Evolutionary conservation across 2,329 filamentous ascomycete species (phyloP), one percentile per base, ranked within the genome.

Genomic region (Aureobasidium leucospermi): DNA sequence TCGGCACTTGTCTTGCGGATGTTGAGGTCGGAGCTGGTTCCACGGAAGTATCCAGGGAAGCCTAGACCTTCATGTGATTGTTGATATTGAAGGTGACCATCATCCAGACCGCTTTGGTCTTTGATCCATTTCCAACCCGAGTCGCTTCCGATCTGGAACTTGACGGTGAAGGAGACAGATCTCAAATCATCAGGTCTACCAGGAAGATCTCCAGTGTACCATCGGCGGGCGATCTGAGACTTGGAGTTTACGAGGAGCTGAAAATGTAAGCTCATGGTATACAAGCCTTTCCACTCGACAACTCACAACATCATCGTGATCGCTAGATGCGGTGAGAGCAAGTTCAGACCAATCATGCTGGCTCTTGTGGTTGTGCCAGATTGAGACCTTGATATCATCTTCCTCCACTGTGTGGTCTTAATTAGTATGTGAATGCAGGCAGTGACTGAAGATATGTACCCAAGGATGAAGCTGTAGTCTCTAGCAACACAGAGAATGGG

Each of bases 61-160:
- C 79, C 71, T 15, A 79, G 67, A 0, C 67, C 62, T 2, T 73
- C 19, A 58, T 65, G 63, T 52, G 67, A 68, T 45, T 65, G 65
- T 65, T 79, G 78, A 62, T 85, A 75, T 58, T 88, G 72, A 15
- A 89, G 72, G 13, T 78, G 74, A 4, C 88, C 89, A 67, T 93
- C 88, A 13, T 75, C 76, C 2, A 83, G 72, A 1, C 81, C 82
- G 58, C 83, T 81, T 61, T 84, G 81, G 64, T 90, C 83, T 61
- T 83, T 82, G 38, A 83, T 80, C 88, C 88, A 92, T 67, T 79
- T 82, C 89, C 89, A 93, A 1, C 78, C 73, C 31, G 81, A 74
- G 23, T 78, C 69, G 29, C 72, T 67, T 4, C 70, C 71, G 49
- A 78, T 74, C 29, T 87, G 81, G 67, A 88, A 90, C 61, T 87